Conservation (phyloP, 2,329 filamentous ascomycete species). For the Coniella lustricola region DNA sequence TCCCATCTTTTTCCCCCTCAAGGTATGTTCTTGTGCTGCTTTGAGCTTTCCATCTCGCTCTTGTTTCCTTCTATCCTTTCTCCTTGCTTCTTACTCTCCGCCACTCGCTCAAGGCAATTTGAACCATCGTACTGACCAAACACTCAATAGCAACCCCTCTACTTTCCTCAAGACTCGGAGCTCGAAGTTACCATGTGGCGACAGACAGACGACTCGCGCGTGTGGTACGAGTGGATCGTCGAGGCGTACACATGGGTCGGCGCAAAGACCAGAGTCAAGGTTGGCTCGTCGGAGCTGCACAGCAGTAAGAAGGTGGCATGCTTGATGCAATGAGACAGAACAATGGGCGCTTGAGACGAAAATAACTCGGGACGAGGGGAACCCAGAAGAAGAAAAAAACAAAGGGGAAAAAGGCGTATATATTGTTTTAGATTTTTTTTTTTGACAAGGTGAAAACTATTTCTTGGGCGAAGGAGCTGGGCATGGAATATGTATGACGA, state of each 20-base stretch:
- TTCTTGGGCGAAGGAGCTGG: too few species aligned
- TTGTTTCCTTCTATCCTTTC: not conserved
- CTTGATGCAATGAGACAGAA: slow-evolving; percentile 56
- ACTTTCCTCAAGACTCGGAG: slow-evolving; percentile 77
- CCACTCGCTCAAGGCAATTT: too few species aligned
- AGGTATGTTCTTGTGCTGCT: slow-evolving; percentile 52
- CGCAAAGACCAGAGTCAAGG: slow-evolving; percentile 54
- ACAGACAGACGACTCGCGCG: slow-evolving; percentile 87
- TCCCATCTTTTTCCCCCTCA: slow-evolving; percentile 94
- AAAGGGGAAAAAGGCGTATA: too few species aligned
- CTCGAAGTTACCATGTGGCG: slow-evolving; percentile 92
- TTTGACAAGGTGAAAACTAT: too few species aligned
- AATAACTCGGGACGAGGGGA: too few species aligned
- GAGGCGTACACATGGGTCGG: slow-evolving; percentile 69
- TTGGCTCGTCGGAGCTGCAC: slow-evolving; percentile 59
- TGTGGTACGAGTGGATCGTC: slow-evolving; percentile 98
- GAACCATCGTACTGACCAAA: too few species aligned
- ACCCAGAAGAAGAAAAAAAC: too few species aligned
- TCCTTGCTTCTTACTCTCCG: not conserved
- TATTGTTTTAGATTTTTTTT: not conserved
- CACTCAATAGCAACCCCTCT: slow-evolving; percentile 72
- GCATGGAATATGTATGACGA: too few species aligned
- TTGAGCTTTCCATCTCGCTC: too few species aligned
- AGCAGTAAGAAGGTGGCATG: slow-evolving; percentile 65
- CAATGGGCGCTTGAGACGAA: too few species aligned